These are phyloP conservation scores for Fusarium succisae DNA, from an alignment of 2,329 filamentous ascomycete species.

Conservation along the genomic window DNA sequence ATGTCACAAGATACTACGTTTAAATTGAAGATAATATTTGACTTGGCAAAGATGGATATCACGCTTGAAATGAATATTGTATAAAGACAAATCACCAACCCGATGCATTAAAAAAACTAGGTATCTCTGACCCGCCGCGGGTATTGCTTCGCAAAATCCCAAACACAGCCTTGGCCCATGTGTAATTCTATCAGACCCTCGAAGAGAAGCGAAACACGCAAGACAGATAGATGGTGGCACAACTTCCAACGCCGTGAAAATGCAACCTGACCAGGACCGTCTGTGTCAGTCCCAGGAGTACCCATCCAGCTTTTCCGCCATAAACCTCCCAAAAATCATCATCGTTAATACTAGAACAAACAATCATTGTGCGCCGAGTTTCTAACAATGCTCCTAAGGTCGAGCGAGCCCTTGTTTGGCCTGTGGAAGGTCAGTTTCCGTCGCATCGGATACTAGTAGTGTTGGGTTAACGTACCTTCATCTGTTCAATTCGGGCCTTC, in stretches of 20 bases:
- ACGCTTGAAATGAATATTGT: not conserved
- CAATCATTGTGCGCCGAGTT: conserved; percentile 8
- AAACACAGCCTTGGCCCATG: conserved; percentile 30
- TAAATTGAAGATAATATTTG: too few relatives aligned
- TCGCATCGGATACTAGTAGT: too few relatives aligned
- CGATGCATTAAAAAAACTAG: conserved; percentile 44
- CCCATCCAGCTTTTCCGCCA: conserved; percentile 36
- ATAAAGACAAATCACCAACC: conserved; percentile 30
- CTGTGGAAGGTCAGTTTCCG: conserved; percentile 42
- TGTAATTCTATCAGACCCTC: conserved; percentile 37
- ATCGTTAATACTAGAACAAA: conserved; percentile 35
- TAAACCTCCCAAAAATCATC: conserved; percentile 36
- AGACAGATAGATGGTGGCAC: conserved; percentile 41
- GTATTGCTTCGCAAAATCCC: conserved; percentile 38
- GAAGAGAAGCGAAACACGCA: conserved; percentile 27
- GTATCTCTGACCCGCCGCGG: conserved; percentile 40
- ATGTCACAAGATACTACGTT: not conserved
- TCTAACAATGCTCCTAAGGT: conserved; percentile 42
- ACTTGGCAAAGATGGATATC: not conserved
- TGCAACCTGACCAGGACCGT: conserved; percentile 40
- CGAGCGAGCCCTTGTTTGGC: conserved; percentile 62
- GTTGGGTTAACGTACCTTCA: conserved; percentile 72
- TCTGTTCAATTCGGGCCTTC: conserved; percentile 97
- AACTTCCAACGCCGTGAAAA: conserved; percentile 44
- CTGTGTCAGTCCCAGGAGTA: conserved; percentile 30